A percentile compares a stretch with the other conserved stretches of the same genome.
Evolutionary conservation across 2,329 filamentous ascomycete species (phyloP).

Genomic region (Waltergamsia citrina): DNA sequence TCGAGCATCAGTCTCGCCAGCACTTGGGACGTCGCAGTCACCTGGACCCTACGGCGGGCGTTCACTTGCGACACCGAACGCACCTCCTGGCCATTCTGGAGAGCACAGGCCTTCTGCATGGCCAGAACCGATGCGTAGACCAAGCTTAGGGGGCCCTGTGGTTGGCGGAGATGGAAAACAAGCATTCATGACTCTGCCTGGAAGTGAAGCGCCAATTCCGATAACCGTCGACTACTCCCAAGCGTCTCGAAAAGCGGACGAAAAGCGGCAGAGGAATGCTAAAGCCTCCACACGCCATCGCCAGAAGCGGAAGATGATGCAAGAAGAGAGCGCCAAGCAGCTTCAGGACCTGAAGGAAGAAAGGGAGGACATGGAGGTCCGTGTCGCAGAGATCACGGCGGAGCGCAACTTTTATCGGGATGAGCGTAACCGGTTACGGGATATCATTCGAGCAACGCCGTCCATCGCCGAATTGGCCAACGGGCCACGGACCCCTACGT

Average conservation of each 20-base stretch:
- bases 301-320: slow-evolving; percentile 72
- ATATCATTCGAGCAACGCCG: slow-evolving; percentile 52
- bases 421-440: slow-evolving; percentile 63
- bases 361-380: slow-evolving; percentile 52
- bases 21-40: slow-evolving; percentile 6
- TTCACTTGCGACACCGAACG: slow-evolving; percentile 4
- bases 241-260: slow-evolving; percentile 73
- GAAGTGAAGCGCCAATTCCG: slow-evolving; percentile 30
- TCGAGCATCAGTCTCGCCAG: slow-evolving; percentile 8
- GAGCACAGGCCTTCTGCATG: slow-evolving; percentile 9
- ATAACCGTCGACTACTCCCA: slow-evolving; percentile 73
- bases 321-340: slow-evolving; percentile 60
- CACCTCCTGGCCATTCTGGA: neutral
- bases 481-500: slow-evolving; percentile 40
- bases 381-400: slow-evolving; percentile 42
- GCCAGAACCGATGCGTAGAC: slow-evolving; percentile 21
- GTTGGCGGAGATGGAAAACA: slow-evolving; percentile 22
- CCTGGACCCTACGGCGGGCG: neutral
- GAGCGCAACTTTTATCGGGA: slow-evolving; percentile 65
- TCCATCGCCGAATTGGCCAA: slow-evolving; percentile 43
- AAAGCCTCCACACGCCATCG: slow-evolving; percentile 78
- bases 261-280: slow-evolving; percentile 78
- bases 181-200: slow-evolving; percentile 27
- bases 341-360: slow-evolving; percentile 62
- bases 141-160: slow-evolving; percentile 14